A percentile compares a stretch with the other conserved stretches of the same genome.
Evolutionary conservation across 257 asterid species (phyloP).

Genomic region (Galeopsis tetrahit): DNA sequence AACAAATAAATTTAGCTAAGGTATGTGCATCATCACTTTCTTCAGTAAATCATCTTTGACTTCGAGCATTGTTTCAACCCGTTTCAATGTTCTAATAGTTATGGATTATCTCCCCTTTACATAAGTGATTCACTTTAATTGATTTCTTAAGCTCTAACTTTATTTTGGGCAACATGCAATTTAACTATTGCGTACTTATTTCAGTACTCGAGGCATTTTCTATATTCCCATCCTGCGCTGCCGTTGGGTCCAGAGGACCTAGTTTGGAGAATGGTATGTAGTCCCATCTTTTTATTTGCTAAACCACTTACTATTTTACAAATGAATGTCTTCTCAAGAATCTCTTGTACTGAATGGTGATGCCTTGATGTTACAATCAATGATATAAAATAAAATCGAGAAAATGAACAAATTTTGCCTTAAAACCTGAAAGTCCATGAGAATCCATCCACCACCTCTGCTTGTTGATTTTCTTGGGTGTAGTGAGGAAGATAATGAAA

Average conservation of each 20-base stretch:
- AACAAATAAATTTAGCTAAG: constrained; percentile 79
- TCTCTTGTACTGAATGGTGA: constrained; percentile 9
- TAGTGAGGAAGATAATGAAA: not conserved
- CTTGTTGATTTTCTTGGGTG: constrained; percentile 3
- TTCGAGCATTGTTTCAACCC: constrained; percentile 13
- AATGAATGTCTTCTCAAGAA: not conserved
- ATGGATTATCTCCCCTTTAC: not conserved
- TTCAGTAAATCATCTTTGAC: constrained; percentile 17
- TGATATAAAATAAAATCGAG: not conserved
- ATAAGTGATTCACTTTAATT: not conserved
- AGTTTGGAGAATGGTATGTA: constrained; percentile 90
- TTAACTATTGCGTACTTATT: constrained; percentile 26
- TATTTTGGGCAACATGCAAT: constrained; percentile 6
- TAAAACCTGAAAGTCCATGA: constrained; percentile 9
- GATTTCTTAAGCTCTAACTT: constrained; percentile 16
- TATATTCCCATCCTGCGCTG: constrained; percentile 93
- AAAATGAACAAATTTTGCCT: constrained; percentile 13
- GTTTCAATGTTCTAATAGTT: constrained; percentile 5
- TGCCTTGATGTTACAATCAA: constrained; percentile 18
- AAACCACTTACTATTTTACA: constrained; percentile 2
- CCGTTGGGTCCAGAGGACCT: constrained; percentile 96
- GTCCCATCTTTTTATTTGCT: constrained; percentile 34
- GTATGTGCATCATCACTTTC: constrained; percentile 47
- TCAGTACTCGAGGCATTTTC: constrained; percentile 87
- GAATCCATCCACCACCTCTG: not conserved